Base-by-base conservation (phyloP, 768 basidiomycete genomes). In the Kwoniella heveanensis region DNA sequence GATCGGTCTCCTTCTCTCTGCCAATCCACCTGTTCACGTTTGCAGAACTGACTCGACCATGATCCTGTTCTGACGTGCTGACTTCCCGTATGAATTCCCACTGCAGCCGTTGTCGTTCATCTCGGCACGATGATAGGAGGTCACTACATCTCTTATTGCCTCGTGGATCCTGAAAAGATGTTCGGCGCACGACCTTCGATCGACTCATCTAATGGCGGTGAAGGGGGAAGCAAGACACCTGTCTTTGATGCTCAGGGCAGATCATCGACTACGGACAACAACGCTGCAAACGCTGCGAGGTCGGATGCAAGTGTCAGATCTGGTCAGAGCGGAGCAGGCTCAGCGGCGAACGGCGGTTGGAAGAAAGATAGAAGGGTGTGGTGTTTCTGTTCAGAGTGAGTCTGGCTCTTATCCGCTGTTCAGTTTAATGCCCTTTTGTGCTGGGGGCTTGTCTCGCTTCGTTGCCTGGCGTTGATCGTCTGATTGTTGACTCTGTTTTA, bases 311-410 rank as follows among this genome's bases (percentile, higher is more conserved):
- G 62, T 51, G 22, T 55, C 2, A 57, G 27, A 17, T 56, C 55
- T 13, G 47, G 32, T 17, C 53, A 55, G 46, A 57, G 53, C 29
- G 62, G 54, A 3, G 24, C 36, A 47, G 54, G 54, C 36, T 25
- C 36, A 54, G 52, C 5, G 44, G n/a, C 21, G 5, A 19, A 7
- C 8, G 48, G 22, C 10, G 21, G 37, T 10, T 1, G 17, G 6
- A 66, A 67, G 52, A 64, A 57, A 55, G 78, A 80, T 57, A 78
- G 71, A 53, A 68, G 92, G 47, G 86, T 90, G 65, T 97, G 94
- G 94, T 90, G 90, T 50, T 94, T 89, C 77, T 88, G 95, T 79
- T 93, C 91, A 70, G 94, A 97, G 77, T 77, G 59, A 68, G 78
- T 71, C 24, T 15, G 6, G 19, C n/a, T n/a, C n/a, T n/a, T n/a